Evolutionary conservation across 2,329 filamentous ascomycete species (phyloP).

Genomic region (Aphanoascus verrucosus): DNA sequence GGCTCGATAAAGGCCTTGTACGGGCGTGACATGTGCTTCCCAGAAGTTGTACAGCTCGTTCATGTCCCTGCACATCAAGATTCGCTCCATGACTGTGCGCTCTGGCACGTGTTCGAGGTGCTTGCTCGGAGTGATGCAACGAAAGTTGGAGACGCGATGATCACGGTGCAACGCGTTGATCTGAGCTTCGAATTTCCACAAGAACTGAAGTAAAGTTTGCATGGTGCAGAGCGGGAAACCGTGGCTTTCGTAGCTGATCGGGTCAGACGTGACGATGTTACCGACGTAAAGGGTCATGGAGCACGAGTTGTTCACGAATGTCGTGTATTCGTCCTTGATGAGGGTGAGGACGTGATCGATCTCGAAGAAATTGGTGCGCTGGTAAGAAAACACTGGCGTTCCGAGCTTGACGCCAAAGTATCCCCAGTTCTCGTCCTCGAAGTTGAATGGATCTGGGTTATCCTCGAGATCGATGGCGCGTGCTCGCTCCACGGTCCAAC

Average conservation of each 20-base stretch:
- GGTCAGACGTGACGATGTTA: background rate
- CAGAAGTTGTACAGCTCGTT: slow-evolving; percentile 10
- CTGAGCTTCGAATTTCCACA: slow-evolving; percentile 19
- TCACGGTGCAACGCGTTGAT: slow-evolving; percentile 21
- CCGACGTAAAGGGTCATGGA: slow-evolving; percentile 24
- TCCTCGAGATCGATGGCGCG: slow-evolving; percentile 1
- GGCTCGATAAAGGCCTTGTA: background rate
- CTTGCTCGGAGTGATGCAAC: slow-evolving; percentile 6
- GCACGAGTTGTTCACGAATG: slow-evolving; percentile 19
- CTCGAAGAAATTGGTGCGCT: slow-evolving; percentile 8
- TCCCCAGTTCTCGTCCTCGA: slow-evolving; percentile 9
- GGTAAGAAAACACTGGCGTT: slow-evolving; percentile 12
- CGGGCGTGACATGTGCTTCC: slow-evolving; percentile 2
- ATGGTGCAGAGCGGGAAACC: slow-evolving; percentile 13
- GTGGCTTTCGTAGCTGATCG: slow-evolving; percentile 12
- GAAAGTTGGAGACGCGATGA: slow-evolving; percentile 7
- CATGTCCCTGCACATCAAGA: slow-evolving; percentile 11
- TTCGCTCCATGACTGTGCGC: background rate
- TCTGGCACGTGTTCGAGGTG: slow-evolving; percentile 4
- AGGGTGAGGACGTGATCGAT: slow-evolving; percentile 14
- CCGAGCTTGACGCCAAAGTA: slow-evolving; percentile 14
- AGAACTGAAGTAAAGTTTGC: slow-evolving; percentile 21
- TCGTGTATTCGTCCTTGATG: slow-evolving; percentile 14
- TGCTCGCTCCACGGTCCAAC: slow-evolving; percentile 14
- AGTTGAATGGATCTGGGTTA: slow-evolving; percentile 6